Percentiles rank a stretch among this genome's conserved stretches.
phyloP scores from a whole-genome alignment of 2,329 filamentous ascomycete species.

The Fusarium sp. region DNA sequence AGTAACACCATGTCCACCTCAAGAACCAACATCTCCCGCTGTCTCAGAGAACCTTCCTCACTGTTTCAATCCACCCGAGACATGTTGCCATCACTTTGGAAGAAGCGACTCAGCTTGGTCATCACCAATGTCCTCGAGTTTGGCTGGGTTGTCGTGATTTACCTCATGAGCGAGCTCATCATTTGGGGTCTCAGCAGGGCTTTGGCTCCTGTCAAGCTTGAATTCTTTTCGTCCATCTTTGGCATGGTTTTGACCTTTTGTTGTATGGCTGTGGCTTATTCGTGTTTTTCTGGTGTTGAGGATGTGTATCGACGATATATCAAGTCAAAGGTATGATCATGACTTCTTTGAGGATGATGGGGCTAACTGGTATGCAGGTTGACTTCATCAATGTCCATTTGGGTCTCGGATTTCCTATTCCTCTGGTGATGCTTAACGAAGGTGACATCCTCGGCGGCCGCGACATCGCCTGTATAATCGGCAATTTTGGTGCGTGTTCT shows the following conservation, averaged over 20 bases:
- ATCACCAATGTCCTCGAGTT: constrained; percentile 37
- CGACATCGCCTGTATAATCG: constrained; percentile 57
- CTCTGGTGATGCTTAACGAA: constrained; percentile 60
- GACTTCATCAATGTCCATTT: constrained; percentile 65
- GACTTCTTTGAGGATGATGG: too few relatives aligned
- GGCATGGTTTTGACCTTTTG: constrained; percentile 59
- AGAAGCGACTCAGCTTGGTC: constrained; percentile 18
- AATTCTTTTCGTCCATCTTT: constrained; percentile 61
- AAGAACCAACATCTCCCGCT: constrained; percentile 41
- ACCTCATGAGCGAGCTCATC: constrained; percentile 57
- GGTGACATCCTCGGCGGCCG: constrained; percentile 47
- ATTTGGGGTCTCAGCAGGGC: constrained; percentile 58
- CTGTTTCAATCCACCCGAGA: constrained; percentile 45
- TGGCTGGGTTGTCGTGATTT: constrained; percentile 52
- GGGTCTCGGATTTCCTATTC: constrained; percentile 63
- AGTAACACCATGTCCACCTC: constrained; percentile 42
- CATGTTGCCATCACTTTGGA: constrained; percentile 40
- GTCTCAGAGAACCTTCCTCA: constrained; percentile 40
- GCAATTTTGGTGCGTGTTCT: too few relatives aligned
- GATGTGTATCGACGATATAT: constrained; percentile 48
- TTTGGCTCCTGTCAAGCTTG: constrained; percentile 49
- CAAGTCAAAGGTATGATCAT: constrained; percentile 49
- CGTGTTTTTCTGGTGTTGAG: constrained; percentile 37
- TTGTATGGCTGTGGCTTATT: constrained; percentile 48
- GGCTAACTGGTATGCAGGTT: too few relatives aligned